A percentile compares a stretch with the other conserved stretches of the same genome.
Evolutionary conservation across 768 basidiomycete species (phyloP).

Genomic region (Cantharellus cinnabarinus): DNA sequence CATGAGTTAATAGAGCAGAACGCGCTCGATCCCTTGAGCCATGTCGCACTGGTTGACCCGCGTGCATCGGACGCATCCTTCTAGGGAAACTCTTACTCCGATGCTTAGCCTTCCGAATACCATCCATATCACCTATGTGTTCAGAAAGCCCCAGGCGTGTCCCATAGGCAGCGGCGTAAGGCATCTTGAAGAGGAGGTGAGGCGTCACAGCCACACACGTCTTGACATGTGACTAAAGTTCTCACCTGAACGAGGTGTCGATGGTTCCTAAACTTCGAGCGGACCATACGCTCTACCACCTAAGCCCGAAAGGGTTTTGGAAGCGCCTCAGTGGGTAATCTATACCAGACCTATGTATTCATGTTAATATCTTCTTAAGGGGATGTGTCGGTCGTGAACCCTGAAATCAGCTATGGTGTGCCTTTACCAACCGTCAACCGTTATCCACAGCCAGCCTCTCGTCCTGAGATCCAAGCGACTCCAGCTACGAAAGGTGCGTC

Average conservation of each 20-base stretch:
- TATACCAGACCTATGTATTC: background rate
- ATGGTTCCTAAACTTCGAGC: slow-evolving; percentile 20
- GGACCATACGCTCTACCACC: slow-evolving; percentile 79
- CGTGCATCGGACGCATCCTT: too few relatives aligned
- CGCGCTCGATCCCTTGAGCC: too few relatives aligned
- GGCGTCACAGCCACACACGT: too few relatives aligned
- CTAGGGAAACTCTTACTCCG: too few relatives aligned
- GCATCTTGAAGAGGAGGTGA: too few relatives aligned
- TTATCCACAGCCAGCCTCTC: slow-evolving; percentile 72
- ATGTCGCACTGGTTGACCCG: too few relatives aligned
- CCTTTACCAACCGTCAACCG: slow-evolving; percentile 54
- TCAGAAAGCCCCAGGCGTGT: too few relatives aligned
- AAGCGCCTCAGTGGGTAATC: slow-evolving; percentile 70
- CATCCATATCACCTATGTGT: too few relatives aligned
- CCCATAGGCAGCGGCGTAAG: too few relatives aligned
- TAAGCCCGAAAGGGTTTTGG: slow-evolving; percentile 82
- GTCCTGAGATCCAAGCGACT: slow-evolving; percentile 68
- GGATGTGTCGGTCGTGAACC: slow-evolving; percentile 66
- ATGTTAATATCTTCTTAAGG: slow-evolving; percentile 26
- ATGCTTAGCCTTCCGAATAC: too few relatives aligned
- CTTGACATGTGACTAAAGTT: background rate
- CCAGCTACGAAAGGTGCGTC: slow-evolving; percentile 68
- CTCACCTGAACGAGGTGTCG: background rate
- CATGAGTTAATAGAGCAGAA: too few relatives aligned
- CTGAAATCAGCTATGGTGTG: slow-evolving; percentile 78